Evolutionary conservation across 768 basidiomycete genomes (phyloP).

Genomic region (Lactifluus subvellereus): DNA sequence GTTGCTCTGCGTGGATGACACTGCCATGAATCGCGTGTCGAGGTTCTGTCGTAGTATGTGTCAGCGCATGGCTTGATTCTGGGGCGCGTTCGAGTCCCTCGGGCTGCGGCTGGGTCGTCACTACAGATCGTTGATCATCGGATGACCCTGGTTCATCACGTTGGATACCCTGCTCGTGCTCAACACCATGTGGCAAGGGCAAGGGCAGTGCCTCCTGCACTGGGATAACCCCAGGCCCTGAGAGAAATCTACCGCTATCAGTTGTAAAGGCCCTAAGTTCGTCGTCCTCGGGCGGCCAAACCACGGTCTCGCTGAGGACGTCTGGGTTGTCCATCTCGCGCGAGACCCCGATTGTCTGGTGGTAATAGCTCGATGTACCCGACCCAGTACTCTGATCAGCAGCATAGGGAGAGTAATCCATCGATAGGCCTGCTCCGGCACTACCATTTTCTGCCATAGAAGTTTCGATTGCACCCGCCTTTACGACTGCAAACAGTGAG

Average conservation of each 20-base stretch:
- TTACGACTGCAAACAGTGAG: neutral
- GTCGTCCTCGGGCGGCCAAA: neutral
- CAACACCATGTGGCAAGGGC: neutral
- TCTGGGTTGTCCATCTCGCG: neutral
- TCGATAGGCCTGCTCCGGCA: neutral
- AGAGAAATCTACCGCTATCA: constrained; percentile 5
- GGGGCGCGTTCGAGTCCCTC: neutral
- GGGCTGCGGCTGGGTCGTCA: neutral
- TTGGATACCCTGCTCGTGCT: neutral
- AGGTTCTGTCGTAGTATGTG: neutral
- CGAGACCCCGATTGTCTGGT: constrained; percentile 1
- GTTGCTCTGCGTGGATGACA: neutral
- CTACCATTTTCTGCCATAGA: neutral
- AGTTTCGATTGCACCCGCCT: neutral
- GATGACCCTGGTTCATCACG: neutral
- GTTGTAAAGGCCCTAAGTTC: neutral
- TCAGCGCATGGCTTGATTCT: neutral
- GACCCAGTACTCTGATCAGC: neutral
- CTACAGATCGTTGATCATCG: neutral
- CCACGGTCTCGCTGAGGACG: neutral
- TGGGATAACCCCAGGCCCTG: constrained; percentile 20
- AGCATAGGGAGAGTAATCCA: neutral
- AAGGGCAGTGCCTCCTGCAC: neutral
- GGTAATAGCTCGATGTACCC: neutral
- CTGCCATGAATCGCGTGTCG: neutral